Percentiles rank a stretch among this genome's conserved stretches.
Evolutionary conservation across 2,329 filamentous ascomycete species (phyloP).

Genomic region (Rosellinia necatrix): DNA sequence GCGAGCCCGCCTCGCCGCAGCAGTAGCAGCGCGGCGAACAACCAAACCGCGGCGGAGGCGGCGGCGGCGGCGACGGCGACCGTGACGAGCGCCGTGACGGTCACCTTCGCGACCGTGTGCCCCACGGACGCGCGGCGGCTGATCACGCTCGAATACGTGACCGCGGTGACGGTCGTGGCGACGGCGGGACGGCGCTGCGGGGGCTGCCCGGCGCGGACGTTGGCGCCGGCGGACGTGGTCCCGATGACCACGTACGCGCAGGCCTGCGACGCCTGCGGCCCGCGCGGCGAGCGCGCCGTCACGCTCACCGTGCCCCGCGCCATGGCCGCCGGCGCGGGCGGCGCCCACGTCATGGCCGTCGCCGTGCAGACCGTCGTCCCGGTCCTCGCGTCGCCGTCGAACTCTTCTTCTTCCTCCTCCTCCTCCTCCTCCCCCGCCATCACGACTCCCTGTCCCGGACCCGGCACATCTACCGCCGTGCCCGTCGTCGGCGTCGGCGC

Average conservation of each 20-base stretch:
- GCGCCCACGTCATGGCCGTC: slow-evolving; percentile 20
- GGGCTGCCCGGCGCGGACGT: not conserved
- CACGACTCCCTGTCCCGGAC: too few relatives aligned
- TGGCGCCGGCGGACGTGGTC: slow-evolving; percentile 7
- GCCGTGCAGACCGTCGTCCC: slow-evolving; percentile 37
- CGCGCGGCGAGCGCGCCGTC: slow-evolving; percentile 39
- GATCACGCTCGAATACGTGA: slow-evolving; percentile 40
- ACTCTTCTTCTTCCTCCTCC: too few relatives aligned
- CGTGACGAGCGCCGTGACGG: slow-evolving; percentile 35
- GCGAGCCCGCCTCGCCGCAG: slow-evolving; percentile 10
- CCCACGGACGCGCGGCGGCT: slow-evolving; percentile 42
- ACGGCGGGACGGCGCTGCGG: not conserved
- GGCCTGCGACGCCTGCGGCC: slow-evolving; percentile 41
- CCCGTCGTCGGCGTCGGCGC: slow-evolving; percentile 19
- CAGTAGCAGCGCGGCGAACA: slow-evolving; percentile 6
- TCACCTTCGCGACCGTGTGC: slow-evolving; percentile 44
- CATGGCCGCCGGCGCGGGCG: slow-evolving; percentile 23
- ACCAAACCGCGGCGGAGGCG: not conserved
- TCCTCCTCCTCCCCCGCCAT: too few relatives aligned
- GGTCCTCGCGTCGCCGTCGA: slow-evolving; percentile 21
- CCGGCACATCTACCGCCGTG: not conserved
- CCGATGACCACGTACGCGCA: slow-evolving; percentile 40
- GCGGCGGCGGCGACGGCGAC: slow-evolving; percentile 10
- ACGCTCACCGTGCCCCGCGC: slow-evolving; percentile 42
- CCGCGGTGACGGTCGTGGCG: slow-evolving; percentile 35